These are phyloP conservation scores for Aureobasidium vineae DNA, from an alignment of 2,329 filamentous ascomycete genomes.

Conservation along the genomic window DNA sequence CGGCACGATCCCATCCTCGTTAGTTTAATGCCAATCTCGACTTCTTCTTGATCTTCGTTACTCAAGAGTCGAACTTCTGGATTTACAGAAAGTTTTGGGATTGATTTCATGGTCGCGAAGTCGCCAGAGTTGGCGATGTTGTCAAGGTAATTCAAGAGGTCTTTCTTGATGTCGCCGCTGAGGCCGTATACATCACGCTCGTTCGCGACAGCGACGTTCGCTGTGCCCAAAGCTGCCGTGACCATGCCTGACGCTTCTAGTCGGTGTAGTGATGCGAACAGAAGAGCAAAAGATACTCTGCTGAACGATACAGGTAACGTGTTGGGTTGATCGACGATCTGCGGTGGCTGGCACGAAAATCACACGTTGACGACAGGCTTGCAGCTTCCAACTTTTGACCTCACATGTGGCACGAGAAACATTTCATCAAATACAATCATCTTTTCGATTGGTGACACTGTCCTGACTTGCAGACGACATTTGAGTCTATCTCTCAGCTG, in stretches of 20 bases:
- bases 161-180: neutral
- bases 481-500: too few relatives aligned
- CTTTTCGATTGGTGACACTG: neutral
- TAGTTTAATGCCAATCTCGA: conserved; percentile 10
- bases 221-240: neutral
- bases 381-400: neutral
- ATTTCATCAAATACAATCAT: neutral
- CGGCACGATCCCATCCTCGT: neutral
- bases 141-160: conserved; percentile 11
- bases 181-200: neutral
- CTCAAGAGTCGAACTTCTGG: neutral
- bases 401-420: neutral
- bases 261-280: neutral
- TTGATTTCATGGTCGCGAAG: conserved; percentile 12
- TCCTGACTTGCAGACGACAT: too few relatives aligned
- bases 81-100: neutral
- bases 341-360: conserved; percentile 1
- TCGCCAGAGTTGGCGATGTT: neutral
- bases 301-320: neutral
- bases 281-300: neutral
- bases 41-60: neutral
- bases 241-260: neutral
- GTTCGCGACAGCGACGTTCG: neutral
- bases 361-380: conserved; percentile 1
- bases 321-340: neutral